Base-by-base conservation (phyloP, 768 basidiomycete genomes). In the Mycena sanguinolenta region DNA sequence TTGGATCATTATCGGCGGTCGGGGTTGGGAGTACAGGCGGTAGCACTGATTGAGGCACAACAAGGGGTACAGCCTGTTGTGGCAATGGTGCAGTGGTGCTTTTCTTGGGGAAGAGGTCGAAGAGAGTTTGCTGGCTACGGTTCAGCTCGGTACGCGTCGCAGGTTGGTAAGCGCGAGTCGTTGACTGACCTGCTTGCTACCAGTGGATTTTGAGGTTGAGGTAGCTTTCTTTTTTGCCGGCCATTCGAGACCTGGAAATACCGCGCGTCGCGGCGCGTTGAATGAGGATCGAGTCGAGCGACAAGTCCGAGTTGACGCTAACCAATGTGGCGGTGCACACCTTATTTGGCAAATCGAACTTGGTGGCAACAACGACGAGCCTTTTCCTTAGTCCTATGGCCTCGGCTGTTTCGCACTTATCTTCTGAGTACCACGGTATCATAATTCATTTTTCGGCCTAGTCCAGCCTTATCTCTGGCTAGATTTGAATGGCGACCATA, bases 401-500 rank as follows among this genome's bases (percentile, higher is more conserved):
- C 30, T 46, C 65, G 28, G 17, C 28, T 7, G 19, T 53, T 6
- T 86, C 75, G 49, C 73, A 68, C 67, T 73, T 87, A 17, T 81
- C 86, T 4, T 71, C 79, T 32, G 84, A 87, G 73, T 86, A 88
- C 72, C 77, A 83, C 36, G 84, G 86, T 82, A 74, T 52, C 19
- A n/a, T 17, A 9, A 36, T 39, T 38, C 13, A 10, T 42, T 44
- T 63, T 70, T 25, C 14, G n/a, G 23, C 25, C 53, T 8, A 14
- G 12, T 19, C 39, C 49, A 30, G 19, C 25, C 46, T 49, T 63
- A 65, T 38, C 28, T 54, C 36, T n/a, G 34, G 53, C 21, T 65
- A 93, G 92, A 89, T 67, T 77, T 91, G 75, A 93, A 93, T 74
- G 90, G 90, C 19, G 76, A 80, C 39, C 79, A 83, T 28, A 82